Evolutionary conservation across 257 asterid species (phyloP).

Genomic region (Penstemon davidsonii): DNA sequence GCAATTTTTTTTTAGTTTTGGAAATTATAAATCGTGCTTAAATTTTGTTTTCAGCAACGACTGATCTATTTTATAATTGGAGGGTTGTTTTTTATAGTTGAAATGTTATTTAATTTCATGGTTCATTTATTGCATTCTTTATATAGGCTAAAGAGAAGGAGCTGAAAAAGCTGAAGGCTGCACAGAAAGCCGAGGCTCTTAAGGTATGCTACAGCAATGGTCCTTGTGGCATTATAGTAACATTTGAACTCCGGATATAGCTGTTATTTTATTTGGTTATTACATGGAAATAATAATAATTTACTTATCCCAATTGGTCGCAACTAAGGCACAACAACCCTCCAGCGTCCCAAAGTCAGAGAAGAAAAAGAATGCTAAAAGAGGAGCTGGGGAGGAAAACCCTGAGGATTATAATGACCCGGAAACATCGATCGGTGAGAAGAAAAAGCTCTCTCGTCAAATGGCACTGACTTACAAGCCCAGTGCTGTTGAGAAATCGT

Average conservation of each 20-base stretch:
- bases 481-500: conserved; percentile 81
- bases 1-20: background rate
- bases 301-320: conserved; percentile 11
- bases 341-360: conserved; percentile 54
- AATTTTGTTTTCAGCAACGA: background rate
- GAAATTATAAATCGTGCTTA: background rate
- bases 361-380: conserved; percentile 72
- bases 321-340: conserved; percentile 59
- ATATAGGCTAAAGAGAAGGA: conserved; percentile 88
- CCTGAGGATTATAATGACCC: conserved; percentile 80
- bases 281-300: background rate
- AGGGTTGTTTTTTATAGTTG: background rate
- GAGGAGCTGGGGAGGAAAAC: conserved; percentile 69
- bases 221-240: background rate
- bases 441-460: conserved; percentile 70
- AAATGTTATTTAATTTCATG: background rate
- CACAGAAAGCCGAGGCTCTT: conserved; percentile 76
- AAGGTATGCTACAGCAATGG: conserved; percentile 34
- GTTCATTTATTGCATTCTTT: conserved; percentile 21
- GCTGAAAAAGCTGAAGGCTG: conserved; percentile 80
- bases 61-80: background rate
- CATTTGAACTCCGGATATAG: conserved; percentile 18
- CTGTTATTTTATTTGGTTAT: conserved; percentile 5
- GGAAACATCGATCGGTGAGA: conserved; percentile 72
- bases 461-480: conserved; percentile 90